phyloP scores from a whole-genome alignment of 2,329 filamentous ascomycete species.

The Claviceps pusilla region DNA sequence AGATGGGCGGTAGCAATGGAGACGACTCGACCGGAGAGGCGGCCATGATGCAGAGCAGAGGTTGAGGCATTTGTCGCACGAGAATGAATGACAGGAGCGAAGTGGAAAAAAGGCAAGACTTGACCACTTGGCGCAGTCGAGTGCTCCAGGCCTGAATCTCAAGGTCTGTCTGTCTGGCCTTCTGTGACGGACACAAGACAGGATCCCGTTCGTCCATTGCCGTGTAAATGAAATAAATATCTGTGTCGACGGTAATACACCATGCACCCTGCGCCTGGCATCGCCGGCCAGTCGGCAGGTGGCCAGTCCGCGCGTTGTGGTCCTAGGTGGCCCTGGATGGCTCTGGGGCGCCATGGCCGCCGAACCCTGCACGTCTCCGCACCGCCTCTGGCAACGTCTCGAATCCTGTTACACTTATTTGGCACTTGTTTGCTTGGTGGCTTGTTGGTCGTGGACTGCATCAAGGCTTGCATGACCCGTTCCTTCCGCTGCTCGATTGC shows the following conservation, averaged over 20 bases:
- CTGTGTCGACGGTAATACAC: neutral
- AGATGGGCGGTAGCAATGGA: neutral
- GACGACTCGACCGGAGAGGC: neutral
- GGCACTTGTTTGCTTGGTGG: neutral
- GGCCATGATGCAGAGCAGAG: neutral
- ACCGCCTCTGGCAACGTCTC: neutral
- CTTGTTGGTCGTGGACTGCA: neutral
- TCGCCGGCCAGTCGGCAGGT: slow-evolving; percentile 2
- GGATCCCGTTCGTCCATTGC: neutral
- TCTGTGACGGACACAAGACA: too few species aligned
- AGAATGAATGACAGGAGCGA: neutral
- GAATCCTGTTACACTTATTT: neutral
- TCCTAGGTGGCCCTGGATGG: neutral
- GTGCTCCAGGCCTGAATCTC: too few species aligned
- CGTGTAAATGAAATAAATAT: too few species aligned
- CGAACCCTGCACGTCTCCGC: neutral
- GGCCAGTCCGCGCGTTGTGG: slow-evolving; percentile 1
- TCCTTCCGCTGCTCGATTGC: neutral
- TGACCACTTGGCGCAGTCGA: too few species aligned
- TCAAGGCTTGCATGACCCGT: slow-evolving; percentile 2
- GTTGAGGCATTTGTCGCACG: neutral
- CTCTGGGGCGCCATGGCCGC: too few species aligned
- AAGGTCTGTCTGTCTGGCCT: too few species aligned
- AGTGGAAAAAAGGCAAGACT: too few species aligned
- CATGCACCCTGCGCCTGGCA: neutral